Conservation (phyloP, 75 land plant species). For the Cupressus sempervirens region DNA sequence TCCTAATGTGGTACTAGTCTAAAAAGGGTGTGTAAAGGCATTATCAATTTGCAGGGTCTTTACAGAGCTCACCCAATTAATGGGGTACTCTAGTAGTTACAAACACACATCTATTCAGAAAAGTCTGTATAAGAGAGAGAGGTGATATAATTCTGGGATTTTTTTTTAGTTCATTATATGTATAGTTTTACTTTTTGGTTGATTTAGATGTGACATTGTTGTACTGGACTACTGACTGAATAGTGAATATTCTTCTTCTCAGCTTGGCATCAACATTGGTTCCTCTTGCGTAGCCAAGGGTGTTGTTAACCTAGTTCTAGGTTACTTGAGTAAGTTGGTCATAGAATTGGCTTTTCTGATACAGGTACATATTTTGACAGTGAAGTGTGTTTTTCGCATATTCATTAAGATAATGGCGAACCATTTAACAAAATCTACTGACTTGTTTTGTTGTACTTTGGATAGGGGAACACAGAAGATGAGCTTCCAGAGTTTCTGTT, state of each 20-base stretch:
- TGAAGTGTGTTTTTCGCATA: background rate
- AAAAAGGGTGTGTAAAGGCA: background rate
- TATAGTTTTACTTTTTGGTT: background rate
- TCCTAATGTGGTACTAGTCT: background rate
- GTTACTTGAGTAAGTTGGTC: slow-evolving; percentile 83
- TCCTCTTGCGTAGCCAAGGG: slow-evolving; percentile 91
- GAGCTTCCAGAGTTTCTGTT: slow-evolving; percentile 73
- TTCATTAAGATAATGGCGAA: background rate
- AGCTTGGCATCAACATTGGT: slow-evolving; percentile 83
- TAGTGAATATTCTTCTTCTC: background rate
- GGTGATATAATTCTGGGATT: background rate
- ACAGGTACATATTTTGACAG: slow-evolving; percentile 51
- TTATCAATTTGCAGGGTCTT: background rate
- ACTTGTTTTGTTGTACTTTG: background rate
- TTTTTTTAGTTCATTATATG: background rate
- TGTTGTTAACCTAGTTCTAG: slow-evolving; percentile 79
- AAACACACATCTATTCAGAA: background rate
- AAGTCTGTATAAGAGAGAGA: background rate
- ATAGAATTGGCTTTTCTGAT: slow-evolving; percentile 92
- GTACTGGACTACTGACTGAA: background rate
- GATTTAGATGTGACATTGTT: background rate
- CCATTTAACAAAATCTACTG: background rate
- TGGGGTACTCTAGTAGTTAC: background rate
- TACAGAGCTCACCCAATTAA: background rate
- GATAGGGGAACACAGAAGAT: slow-evolving; percentile 57